phyloP scores from a whole-genome alignment of 2,329 filamentous ascomycete genomes.

The Claviceps africana region DNA sequence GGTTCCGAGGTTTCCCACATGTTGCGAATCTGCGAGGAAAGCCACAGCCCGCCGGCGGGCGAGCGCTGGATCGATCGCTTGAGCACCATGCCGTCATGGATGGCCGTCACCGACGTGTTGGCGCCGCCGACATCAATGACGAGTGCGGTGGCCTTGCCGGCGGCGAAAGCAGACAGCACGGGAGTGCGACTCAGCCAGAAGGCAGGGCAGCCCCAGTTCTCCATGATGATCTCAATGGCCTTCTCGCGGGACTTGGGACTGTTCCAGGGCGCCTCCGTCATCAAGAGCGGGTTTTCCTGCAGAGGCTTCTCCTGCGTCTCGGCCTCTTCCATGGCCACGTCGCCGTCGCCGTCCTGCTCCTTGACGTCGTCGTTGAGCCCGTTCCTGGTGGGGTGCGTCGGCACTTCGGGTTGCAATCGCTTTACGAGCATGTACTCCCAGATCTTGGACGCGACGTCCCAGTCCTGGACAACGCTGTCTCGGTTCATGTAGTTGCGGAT shows the following conservation, averaged over 20 bases:
- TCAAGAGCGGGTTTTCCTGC: slow-evolving; percentile 76
- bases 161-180: slow-evolving; percentile 79
- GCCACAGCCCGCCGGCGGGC: slow-evolving; percentile 73
- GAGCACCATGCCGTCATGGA: slow-evolving; percentile 88
- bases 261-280: slow-evolving; percentile 95
- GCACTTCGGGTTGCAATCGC: slow-evolving; percentile 65
- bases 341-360: slow-evolving; percentile 46
- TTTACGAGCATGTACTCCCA: slow-evolving; percentile 92
- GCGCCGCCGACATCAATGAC: slow-evolving; percentile 86
- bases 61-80: slow-evolving; percentile 82
- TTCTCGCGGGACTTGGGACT: slow-evolving; percentile 76
- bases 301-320: slow-evolving; percentile 59
- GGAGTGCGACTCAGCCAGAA: slow-evolving; percentile 87
- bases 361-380: slow-evolving; percentile 58
- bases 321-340: slow-evolving; percentile 42
- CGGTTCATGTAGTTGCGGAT: slow-evolving; percentile 84
- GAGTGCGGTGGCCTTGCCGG: slow-evolving; percentile 83
- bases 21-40: slow-evolving; percentile 74
- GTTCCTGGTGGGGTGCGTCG: slow-evolving; percentile 57
- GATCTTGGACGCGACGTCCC: slow-evolving; percentile 77
- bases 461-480: slow-evolving; percentile 88
- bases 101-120: slow-evolving; percentile 75
- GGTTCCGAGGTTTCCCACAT: slow-evolving; percentile 60
- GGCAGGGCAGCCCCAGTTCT: slow-evolving; percentile 87
- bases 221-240: slow-evolving; percentile 91